Percentiles rank a stretch among this genome's conserved stretches.
Conservation (phyloP, 2,329 filamentous ascomycete species). For the Alternaria tenuissima region DNA sequence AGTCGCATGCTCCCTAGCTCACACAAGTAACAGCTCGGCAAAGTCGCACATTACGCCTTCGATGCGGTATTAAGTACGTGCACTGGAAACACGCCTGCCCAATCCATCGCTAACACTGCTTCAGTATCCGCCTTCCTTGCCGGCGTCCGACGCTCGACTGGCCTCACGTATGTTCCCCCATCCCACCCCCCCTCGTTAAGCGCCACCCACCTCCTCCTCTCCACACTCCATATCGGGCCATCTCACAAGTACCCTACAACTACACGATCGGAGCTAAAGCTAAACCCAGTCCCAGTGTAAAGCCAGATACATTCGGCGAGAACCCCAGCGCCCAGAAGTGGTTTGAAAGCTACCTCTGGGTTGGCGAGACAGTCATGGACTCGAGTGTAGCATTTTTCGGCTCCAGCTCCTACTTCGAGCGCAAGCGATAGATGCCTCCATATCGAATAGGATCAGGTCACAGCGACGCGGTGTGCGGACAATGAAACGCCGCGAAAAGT, state of each 20-base stretch:
- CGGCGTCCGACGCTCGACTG: slow-evolving; percentile 96
- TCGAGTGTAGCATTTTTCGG: slow-evolving; percentile 92
- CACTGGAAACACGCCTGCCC: slow-evolving; percentile 8
- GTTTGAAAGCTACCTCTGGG: slow-evolving; percentile 91
- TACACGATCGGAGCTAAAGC: slow-evolving; percentile 26
- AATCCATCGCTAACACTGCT: slow-evolving; percentile 22
- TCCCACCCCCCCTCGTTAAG: background rate
- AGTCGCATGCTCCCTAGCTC: slow-evolving; percentile 53
- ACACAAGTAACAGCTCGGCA: slow-evolving; percentile 83
- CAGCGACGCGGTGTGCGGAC: background rate
- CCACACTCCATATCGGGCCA: background rate
- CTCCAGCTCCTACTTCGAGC: slow-evolving; percentile 88
- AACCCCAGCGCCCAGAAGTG: slow-evolving; percentile 85
- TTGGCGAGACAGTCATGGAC: slow-evolving; percentile 98
- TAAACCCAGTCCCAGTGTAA: slow-evolving; percentile 74
- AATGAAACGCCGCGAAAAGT: background rate
- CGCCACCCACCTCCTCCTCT: background rate
- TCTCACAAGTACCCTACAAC: slow-evolving; percentile 2
- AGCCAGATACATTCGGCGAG: slow-evolving; percentile 83
- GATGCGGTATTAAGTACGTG: slow-evolving; percentile 87
- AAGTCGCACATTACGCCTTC: slow-evolving; percentile 92
- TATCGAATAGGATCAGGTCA: background rate
- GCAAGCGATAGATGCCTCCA: slow-evolving; percentile 65
- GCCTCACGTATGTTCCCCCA: slow-evolving; percentile 80
- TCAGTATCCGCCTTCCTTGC: slow-evolving; percentile 94